Conservation (phyloP, 805 yeast genomes). For the Lipomyces chichibuensis region DNA sequence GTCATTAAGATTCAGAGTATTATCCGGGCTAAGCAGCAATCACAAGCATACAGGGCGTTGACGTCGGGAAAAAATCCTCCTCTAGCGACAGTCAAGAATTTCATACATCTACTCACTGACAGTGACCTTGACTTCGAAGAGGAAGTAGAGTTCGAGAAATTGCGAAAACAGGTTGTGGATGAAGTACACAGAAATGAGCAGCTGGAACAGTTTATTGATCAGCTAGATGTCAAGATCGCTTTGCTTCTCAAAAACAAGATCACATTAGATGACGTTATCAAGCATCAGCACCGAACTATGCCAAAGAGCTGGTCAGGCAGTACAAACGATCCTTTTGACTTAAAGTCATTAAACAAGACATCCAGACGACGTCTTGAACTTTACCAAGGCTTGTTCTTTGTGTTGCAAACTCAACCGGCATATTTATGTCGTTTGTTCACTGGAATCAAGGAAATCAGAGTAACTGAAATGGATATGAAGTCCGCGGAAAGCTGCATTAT, state of each 20-base stretch:
- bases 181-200: conserved; percentile 71
- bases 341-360: conserved; percentile 46
- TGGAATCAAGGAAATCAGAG: conserved; percentile 38
- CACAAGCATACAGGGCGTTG: conserved; percentile 72
- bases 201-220: conserved; percentile 72
- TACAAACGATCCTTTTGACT: conserved; percentile 44
- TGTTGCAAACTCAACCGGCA: conserved; percentile 79
- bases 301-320: conserved; percentile 32
- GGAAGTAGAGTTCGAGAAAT: conserved; percentile 67
- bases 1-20: conserved; percentile 75
- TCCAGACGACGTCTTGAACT: conserved; percentile 57
- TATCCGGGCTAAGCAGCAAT: conserved; percentile 68
- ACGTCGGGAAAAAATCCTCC: conserved; percentile 76
- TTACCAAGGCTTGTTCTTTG: conserved; percentile 76
- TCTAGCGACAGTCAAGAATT: conserved; percentile 70
- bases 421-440: conserved; percentile 65
- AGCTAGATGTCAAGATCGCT: conserved; percentile 76
- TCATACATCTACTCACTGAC: conserved; percentile 73
- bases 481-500: conserved; percentile 42
- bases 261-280: conserved; percentile 67
- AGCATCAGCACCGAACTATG: conserved; percentile 48
- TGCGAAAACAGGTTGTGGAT: conserved; percentile 68
- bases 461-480: conserved; percentile 44
- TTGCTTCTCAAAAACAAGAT: conserved; percentile 78
- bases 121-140: conserved; percentile 74